Percentiles rank a stretch among this genome's conserved stretches.
These are phyloP conservation scores for Apium graveolens DNA, from an alignment of 129 eudicot genomes.

Conservation along the genomic window DNA sequence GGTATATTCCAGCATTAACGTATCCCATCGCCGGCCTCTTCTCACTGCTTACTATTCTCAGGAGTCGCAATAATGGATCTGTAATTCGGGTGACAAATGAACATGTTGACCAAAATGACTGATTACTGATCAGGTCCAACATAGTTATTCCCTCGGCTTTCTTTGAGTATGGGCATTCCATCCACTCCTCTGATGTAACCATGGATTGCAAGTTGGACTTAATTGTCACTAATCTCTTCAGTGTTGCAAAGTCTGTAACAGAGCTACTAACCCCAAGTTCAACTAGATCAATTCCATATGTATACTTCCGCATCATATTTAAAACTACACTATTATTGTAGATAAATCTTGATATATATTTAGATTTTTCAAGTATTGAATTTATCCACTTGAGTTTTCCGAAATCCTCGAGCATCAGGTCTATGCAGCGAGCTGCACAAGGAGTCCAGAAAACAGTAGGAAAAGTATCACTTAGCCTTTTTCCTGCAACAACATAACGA, in stretches of 20 bases:
- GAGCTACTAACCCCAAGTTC: conserved; percentile 45
- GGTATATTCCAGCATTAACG: conserved; percentile 77
- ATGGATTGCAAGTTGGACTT: conserved; percentile 71
- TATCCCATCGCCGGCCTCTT: conserved; percentile 86
- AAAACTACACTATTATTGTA: conserved; percentile 54
- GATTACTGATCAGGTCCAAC: conserved; percentile 55
- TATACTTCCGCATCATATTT: conserved; percentile 83
- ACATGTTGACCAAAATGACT: conserved; percentile 83
- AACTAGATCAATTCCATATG: conserved; percentile 73
- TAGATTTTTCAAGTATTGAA: conserved; percentile 59
- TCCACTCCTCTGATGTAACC: conserved; percentile 94
- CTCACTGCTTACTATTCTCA: conserved; percentile 58
- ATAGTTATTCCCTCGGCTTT: conserved; percentile 56
- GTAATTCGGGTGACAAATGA: conserved; percentile 41
- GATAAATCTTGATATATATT: conserved; percentile 67
- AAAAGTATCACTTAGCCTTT: conserved; percentile 43
- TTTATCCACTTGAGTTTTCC: conserved; percentile 61
- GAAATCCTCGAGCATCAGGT: conserved; percentile 74
- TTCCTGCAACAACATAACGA: conserved; percentile 58
- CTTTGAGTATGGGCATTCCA: conserved; percentile 70
- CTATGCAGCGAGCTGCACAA: conserved; percentile 71
- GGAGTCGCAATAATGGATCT: conserved; percentile 63
- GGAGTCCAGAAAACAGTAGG: conserved; percentile 86
- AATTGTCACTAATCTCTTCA: conserved; percentile 65
- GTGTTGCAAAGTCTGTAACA: conserved; percentile 59